Evolutionary conservation across 257 asterid genomes (phyloP).

Genomic region (Asclepias syriaca): DNA sequence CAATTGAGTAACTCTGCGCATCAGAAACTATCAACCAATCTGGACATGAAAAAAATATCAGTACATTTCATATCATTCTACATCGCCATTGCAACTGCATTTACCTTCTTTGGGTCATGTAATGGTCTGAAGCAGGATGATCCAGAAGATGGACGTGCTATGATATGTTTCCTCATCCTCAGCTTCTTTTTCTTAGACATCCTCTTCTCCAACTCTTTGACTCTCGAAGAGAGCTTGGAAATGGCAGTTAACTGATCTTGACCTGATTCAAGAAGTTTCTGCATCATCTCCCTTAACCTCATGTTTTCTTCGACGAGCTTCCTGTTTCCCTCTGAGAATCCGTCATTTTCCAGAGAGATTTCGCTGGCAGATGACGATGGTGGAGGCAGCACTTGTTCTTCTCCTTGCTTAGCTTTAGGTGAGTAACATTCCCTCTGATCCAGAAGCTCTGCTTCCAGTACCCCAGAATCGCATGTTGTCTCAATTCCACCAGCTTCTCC

Average conservation of each 20-base stretch:
- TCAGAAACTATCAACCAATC: not conserved
- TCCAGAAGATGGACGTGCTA: constrained; percentile 5
- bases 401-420: not conserved
- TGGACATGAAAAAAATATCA: not conserved
- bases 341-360: constrained; percentile 9
- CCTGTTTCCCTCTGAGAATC: constrained; percentile 23
- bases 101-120: constrained; percentile 7
- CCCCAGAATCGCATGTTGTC: not conserved
- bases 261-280: constrained; percentile 48
- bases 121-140: constrained; percentile 15
- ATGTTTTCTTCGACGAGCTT: constrained; percentile 56
- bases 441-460: not conserved
- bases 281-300: constrained; percentile 54
- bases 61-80: not conserved
- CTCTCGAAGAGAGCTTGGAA: constrained; percentile 48
- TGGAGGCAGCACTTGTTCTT: constrained; percentile 8
- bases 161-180: constrained; percentile 27
- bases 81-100: constrained; percentile 18
- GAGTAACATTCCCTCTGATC: not conserved
- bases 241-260: constrained; percentile 49
- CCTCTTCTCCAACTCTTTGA: constrained; percentile 59
- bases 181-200: constrained; percentile 45
- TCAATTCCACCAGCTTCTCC: not conserved
- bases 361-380: constrained; percentile 14
- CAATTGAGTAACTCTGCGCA: not conserved